Conservation (phyloP, 2,329 filamentous ascomycete species). For the Fusarium nelsonii region DNA sequence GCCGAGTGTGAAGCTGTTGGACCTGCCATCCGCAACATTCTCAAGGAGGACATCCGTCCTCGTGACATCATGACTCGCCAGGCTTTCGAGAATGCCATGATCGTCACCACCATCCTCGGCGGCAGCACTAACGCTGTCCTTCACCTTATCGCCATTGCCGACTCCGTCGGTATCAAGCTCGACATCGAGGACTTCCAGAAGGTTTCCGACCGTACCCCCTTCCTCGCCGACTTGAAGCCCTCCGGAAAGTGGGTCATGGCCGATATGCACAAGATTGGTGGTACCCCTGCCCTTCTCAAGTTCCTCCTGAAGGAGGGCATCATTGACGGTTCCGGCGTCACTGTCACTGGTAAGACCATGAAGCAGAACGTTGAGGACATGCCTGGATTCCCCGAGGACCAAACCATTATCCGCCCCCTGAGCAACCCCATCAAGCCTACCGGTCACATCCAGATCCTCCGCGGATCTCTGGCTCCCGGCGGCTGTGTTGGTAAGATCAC, state of each 20-base stretch:
- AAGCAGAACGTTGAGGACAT: constrained; percentile 85
- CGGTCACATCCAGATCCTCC: constrained; percentile 89
- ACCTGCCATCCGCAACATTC: constrained; percentile 77
- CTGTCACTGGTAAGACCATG: constrained; percentile 90
- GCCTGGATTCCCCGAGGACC: constrained; percentile 79
- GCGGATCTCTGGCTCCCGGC: constrained; percentile 85
- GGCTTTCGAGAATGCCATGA: constrained; percentile 89
- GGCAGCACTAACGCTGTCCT: constrained; percentile 89
- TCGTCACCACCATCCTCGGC: constrained; percentile 83
- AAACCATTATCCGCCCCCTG: constrained; percentile 84
- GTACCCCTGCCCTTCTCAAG: constrained; percentile 88
- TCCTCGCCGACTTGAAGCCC: constrained; percentile 86
- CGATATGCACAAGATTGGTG: constrained; percentile 86
- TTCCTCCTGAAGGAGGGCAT: constrained; percentile 86
- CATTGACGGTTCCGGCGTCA: constrained; percentile 82
- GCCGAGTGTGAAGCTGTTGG: constrained; percentile 80
- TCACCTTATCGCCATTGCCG: constrained; percentile 85
- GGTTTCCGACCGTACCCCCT: constrained; percentile 82
- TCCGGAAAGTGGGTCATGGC: constrained; percentile 91
- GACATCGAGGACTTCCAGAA: constrained; percentile 89
- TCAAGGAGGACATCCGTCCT: constrained; percentile 82
- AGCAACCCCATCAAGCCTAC: constrained; percentile 87
- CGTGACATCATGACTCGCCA: constrained; percentile 82
- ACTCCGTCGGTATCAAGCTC: constrained; percentile 83
- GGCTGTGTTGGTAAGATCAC: constrained; percentile 95